These are phyloP conservation scores for Fusarium sp. DNA, from an alignment of 2,329 filamentous ascomycete genomes.

Conservation along the genomic window DNA sequence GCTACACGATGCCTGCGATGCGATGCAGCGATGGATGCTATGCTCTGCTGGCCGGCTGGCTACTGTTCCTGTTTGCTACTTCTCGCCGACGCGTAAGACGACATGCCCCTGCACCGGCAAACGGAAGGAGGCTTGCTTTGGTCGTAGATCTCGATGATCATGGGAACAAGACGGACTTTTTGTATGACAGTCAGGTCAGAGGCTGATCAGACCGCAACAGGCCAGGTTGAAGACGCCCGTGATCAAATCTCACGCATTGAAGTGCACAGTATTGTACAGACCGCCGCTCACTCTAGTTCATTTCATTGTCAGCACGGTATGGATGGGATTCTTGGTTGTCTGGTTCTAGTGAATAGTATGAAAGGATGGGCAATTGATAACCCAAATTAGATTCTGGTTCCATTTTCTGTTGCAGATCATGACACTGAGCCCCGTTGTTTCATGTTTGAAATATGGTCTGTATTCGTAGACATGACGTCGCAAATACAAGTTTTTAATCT, in stretches of 20 bases:
- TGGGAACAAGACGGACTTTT: conserved; percentile 29
- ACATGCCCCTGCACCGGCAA: conserved; percentile 15
- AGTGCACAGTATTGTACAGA: background rate
- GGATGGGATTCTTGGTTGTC: conserved; percentile 3
- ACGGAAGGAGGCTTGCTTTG: conserved; percentile 5
- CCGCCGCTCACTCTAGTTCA: background rate
- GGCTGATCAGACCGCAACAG: conserved; percentile 10
- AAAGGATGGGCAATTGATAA: conserved; percentile 5
- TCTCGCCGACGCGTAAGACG: conserved; percentile 11
- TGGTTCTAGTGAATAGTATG: background rate
- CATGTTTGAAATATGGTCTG: conserved; percentile 13
- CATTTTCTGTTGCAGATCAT: conserved; percentile 31
- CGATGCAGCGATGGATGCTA: background rate
- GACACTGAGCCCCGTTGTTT: conserved; percentile 31
- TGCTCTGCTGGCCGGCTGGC: background rate
- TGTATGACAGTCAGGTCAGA: conserved; percentile 21
- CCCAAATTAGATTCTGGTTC: conserved; percentile 6
- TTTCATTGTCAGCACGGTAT: conserved; percentile 4
- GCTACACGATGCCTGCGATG: background rate
- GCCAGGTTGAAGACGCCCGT: conserved; percentile 3
- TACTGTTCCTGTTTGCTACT: background rate
- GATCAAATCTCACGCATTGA: conserved; percentile 5
- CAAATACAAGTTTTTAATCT: conserved; percentile 4
- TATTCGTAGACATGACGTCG: conserved; percentile 36
- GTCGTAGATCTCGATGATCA: conserved; percentile 37